Base-by-base conservation (phyloP, 192 early-diverging fungal species). In the Coemansia pectinata region DNA sequence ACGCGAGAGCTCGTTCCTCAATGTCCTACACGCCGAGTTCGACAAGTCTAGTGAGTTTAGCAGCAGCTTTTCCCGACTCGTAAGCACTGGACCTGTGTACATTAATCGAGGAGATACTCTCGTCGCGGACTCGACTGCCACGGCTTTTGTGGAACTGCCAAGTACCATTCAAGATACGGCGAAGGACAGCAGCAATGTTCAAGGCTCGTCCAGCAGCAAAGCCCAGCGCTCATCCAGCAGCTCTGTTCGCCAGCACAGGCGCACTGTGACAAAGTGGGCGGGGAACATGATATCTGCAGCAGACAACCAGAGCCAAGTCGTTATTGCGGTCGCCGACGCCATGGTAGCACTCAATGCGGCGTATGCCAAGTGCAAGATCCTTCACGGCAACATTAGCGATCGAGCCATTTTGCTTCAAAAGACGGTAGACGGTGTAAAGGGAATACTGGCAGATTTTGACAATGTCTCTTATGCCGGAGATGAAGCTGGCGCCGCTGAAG, bases 401-500 rank as follows among this genome's bases (percentile, higher is more conserved):
- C 2, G 33, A 34, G 33, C 33, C 33, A 34, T 34, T 34, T 34
- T 34, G 33, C 33, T 34, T 4, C 33, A 34, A 0, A 0, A 34
- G 6, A 34, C 33, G 3, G 33, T 34, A 34, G 33, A 34, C 2
- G 33, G 33, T 0, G 5, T 34, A 34, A 21, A 23, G 9, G 76
- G 71, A 0, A 0, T 69, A 9, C 21, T 78, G 5, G 63, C 69
- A 0, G 71, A 73, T 41, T 73, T 66, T 55, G 76, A 73, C 59
- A 5, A 34, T 40, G 62, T 71, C 2, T 4, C 5, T 0, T 34
- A 34, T 34, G 33, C 33, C 6, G 33, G 33, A 34, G 27, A 27
- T 27, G 25, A 27, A 0, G 5, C 47, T 61, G 11, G 14, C 42
- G 29, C 15, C 19, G 4, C 5, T 63, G 1, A 63, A 66, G 59